Evolutionary conservation across 2,329 filamentous ascomycete genomes (phyloP).

Genomic region (Purpureocillium takamizusanense): DNA sequence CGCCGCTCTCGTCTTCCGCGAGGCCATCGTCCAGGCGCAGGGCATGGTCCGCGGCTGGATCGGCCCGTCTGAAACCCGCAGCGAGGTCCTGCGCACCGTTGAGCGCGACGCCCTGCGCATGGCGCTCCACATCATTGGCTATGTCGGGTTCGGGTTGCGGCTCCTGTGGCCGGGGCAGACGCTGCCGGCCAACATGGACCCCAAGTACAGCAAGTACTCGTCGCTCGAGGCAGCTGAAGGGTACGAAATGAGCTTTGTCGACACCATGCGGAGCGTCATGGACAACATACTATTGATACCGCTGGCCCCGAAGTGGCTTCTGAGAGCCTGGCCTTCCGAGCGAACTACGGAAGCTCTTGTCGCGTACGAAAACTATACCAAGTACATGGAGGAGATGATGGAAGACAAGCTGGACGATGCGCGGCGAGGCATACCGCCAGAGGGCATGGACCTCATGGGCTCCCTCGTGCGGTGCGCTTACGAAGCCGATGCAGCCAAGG

Average conservation of each 20-base stretch:
- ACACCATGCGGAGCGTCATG: conserved; percentile 51
- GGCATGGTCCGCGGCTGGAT: conserved; percentile 53
- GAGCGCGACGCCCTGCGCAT: conserved; percentile 58
- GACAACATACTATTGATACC: conserved; percentile 56
- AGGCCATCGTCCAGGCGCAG: conserved; percentile 52
- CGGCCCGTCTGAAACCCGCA: conserved; percentile 14
- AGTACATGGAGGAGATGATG: conserved; percentile 63
- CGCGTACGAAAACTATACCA: conserved; percentile 53
- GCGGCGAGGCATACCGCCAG: conserved; percentile 22
- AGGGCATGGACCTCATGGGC: conserved; percentile 44
- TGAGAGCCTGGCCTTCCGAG: conserved; percentile 43
- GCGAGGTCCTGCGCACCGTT: conserved; percentile 41
- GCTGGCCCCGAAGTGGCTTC: conserved; percentile 47
- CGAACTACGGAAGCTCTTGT: conserved; percentile 40
- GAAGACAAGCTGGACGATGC: conserved; percentile 45
- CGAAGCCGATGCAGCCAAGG: conserved; percentile 19
- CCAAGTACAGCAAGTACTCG: conserved; percentile 38
- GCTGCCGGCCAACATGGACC: conserved; percentile 30
- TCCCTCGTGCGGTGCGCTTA: conserved; percentile 22
- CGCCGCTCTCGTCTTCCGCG: conserved; percentile 55
- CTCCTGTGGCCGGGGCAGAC: conserved; percentile 55
- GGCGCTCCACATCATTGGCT: conserved; percentile 48
- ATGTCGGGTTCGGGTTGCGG: conserved; percentile 61
- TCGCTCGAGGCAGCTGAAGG: conserved; percentile 37
- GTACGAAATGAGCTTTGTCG: conserved; percentile 56